Conservation (phyloP, 768 basidiomycete genomes). For the Mycena maculata region DNA sequence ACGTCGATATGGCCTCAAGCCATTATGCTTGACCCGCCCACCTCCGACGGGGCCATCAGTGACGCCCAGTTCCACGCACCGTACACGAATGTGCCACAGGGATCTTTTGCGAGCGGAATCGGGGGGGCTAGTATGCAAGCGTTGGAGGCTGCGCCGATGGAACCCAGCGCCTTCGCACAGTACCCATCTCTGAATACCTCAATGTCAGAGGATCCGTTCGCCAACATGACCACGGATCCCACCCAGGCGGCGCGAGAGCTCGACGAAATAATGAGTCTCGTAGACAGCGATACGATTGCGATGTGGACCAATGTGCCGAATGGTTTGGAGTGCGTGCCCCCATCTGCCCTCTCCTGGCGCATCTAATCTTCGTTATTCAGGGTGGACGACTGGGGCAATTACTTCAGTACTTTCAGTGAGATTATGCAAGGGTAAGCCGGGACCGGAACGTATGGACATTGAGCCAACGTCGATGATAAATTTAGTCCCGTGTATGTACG, state of each 20-base stretch:
- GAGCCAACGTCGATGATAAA: no score
- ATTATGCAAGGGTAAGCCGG: slow-evolving; percentile 20
- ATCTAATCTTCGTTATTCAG: slow-evolving; percentile 3
- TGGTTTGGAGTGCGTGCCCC: slow-evolving; percentile 24
- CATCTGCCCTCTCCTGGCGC: not conserved
- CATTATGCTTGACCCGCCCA: slow-evolving; percentile 18
- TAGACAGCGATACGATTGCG: slow-evolving; percentile 31
- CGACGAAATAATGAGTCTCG: slow-evolving; percentile 27
- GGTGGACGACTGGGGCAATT: slow-evolving; percentile 33
- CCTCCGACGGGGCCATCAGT: slow-evolving; percentile 16
- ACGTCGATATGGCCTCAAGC: no score
- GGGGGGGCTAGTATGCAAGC: no score
- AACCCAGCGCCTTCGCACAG: slow-evolving; percentile 30
- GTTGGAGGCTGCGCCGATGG: slow-evolving; percentile 21
- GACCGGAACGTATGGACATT: not conserved
- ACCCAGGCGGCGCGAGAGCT: slow-evolving; percentile 16
- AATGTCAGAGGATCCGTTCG: slow-evolving; percentile 19
- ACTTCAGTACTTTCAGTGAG: slow-evolving; percentile 33
- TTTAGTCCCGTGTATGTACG: no score
- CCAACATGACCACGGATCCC: slow-evolving; percentile 1
- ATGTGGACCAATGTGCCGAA: slow-evolving; percentile 35
- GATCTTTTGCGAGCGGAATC: slow-evolving; percentile 24
- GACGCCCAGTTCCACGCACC: slow-evolving; percentile 19
- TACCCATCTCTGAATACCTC: slow-evolving; percentile 17
- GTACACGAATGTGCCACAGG: not conserved